A percentile compares a stretch with the other conserved stretches of the same genome.
phyloP scores from a whole-genome alignment of 148 eudicot species.

The Rhododendron griersonianum region DNA sequence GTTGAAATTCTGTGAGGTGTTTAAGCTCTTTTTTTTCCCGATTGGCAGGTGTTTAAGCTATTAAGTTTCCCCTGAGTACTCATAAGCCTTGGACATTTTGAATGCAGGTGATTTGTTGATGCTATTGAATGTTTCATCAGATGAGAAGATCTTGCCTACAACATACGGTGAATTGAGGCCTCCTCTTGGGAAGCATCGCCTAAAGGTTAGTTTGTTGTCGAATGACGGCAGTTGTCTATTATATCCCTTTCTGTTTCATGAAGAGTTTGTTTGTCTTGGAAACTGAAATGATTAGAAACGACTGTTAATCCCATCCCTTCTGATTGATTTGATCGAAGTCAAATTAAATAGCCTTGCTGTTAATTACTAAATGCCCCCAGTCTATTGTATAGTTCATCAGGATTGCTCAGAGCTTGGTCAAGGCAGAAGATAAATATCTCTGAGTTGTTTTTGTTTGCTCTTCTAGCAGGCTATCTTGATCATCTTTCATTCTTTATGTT shows the following conservation, averaged over 20 bases:
- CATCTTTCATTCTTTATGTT: background rate
- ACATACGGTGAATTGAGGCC: conserved; percentile 90
- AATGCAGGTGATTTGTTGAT: conserved; percentile 74
- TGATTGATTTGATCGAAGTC: background rate
- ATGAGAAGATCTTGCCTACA: conserved; percentile 82
- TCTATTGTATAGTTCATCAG: background rate
- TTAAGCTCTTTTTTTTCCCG: too few relatives aligned
- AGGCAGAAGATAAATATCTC: background rate
- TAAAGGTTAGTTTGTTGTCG: conserved; percentile 52
- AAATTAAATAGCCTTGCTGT: background rate
- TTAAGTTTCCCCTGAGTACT: background rate
- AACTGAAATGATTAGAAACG: background rate
- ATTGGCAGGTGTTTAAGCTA: too few relatives aligned
- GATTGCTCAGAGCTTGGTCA: background rate
- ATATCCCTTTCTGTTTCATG: background rate
- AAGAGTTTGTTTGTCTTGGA: background rate
- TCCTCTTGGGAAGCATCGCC: conserved; percentile 93
- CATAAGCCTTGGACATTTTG: background rate
- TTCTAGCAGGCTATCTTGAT: background rate
- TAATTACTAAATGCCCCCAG: background rate
- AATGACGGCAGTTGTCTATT: background rate
- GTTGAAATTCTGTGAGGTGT: background rate
- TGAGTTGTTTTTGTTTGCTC: background rate
- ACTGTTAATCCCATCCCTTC: background rate
- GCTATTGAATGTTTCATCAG: conserved; percentile 78